Percentiles rank a stretch among this genome's conserved stretches.
phyloP scores from a whole-genome alignment of 1,284 basidiomycete genomes.

The Heterobasidion occidentale region DNA sequence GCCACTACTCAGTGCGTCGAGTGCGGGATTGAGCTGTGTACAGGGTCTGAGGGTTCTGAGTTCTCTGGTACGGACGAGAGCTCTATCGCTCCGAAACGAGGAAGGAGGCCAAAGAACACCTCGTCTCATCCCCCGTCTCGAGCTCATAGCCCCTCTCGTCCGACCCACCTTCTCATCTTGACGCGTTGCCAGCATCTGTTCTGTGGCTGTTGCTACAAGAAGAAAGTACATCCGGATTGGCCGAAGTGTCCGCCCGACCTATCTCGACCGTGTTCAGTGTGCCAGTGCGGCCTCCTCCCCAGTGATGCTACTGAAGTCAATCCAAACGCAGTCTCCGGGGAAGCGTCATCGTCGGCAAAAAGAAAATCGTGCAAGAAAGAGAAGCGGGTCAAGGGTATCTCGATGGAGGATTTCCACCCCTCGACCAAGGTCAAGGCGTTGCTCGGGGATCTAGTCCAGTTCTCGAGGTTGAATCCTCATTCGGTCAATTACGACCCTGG shows the following conservation, averaged over 20 bases:
- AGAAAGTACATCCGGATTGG: constrained; percentile 71
- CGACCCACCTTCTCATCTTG: constrained; percentile 56
- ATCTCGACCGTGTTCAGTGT: constrained; percentile 65
- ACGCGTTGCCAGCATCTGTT: constrained; percentile 94
- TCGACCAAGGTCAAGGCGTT: constrained; percentile 85
- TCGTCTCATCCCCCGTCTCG: constrained; percentile 61
- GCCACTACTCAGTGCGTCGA: constrained; percentile 84
- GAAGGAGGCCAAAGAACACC: constrained; percentile 47
- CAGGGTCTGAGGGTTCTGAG: constrained; percentile 37
- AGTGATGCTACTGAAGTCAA: constrained; percentile 74
- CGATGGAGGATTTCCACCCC: constrained; percentile 56
- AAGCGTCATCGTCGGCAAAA: constrained; percentile 31
- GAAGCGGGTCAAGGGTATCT: constrained; percentile 52
- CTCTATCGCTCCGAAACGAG: constrained; percentile 45
- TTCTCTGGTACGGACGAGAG: constrained; percentile 42
- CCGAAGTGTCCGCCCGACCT: constrained; percentile 56
- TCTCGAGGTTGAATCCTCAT: constrained; percentile 74
- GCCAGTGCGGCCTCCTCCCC: constrained; percentile 55
- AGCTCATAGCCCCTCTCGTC: constrained; percentile 43
- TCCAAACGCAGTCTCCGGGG: constrained; percentile 36
- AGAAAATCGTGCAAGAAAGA: constrained; percentile 65
- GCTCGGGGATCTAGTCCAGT: constrained; percentile 65
- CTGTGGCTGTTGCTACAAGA: constrained; percentile 77
- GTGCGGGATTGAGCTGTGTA: constrained; percentile 75
- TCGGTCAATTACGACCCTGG: constrained; percentile 79